Percentiles rank a stretch among this genome's conserved stretches.
Conservation (phyloP, 2,329 filamentous ascomycete genomes). For the Chrysosporium keratinophilum region DNA sequence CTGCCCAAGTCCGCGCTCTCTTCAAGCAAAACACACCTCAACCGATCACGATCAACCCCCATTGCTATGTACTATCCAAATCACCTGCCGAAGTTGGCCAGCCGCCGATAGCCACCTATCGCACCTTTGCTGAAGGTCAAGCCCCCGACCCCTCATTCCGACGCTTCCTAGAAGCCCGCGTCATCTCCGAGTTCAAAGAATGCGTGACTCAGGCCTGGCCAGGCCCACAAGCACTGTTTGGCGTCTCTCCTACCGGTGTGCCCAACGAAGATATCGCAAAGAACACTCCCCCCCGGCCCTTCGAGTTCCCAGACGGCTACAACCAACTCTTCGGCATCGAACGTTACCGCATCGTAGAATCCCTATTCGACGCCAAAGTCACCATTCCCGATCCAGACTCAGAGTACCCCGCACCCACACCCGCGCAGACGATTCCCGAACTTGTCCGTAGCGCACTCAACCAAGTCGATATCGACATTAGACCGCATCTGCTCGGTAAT, state of each 20-base stretch:
- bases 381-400: conserved; percentile 47
- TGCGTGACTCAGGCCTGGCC: conserved; percentile 91
- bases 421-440: conserved; percentile 70
- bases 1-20: conserved; percentile 71
- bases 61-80: conserved; percentile 82
- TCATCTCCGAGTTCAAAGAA: conserved; percentile 94
- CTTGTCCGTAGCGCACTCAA: conserved; percentile 68
- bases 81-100: conserved; percentile 76
- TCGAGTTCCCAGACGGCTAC: conserved; percentile 93
- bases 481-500: conserved; percentile 72
- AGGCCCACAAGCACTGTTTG: conserved; percentile 58
- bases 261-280: conserved; percentile 66
- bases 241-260: conserved; percentile 42
- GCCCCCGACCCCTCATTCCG: conserved; percentile 61
- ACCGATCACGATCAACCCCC: conserved; percentile 67
- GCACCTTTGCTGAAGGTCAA: conserved; percentile 52
- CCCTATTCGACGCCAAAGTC: conserved; percentile 78
- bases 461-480: conserved; percentile 78
- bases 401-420: conserved; percentile 45
- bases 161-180: conserved; percentile 77
- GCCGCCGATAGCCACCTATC: conserved; percentile 64
- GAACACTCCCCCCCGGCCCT: conserved; percentile 67
- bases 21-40: conserved; percentile 57
- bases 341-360: conserved; percentile 75
- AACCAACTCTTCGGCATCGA: conserved; percentile 91